Conservation (phyloP, 1,284 basidiomycete genomes). For the Boletellus deceptivus region DNA sequence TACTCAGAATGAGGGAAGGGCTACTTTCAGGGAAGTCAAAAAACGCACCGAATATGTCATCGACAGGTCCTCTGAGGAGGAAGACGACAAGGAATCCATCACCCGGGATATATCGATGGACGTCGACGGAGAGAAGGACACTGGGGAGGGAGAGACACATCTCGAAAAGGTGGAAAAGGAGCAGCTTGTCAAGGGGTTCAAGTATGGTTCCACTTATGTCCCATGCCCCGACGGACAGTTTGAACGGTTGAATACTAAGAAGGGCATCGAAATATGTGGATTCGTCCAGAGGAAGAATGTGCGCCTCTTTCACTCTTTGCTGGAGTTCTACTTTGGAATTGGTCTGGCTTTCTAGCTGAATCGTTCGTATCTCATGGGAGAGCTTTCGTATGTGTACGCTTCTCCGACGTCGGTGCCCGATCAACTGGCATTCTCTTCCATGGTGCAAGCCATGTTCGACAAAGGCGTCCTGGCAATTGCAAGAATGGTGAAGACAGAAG, state of each 20-base stretch:
- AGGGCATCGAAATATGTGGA: constrained; percentile 85
- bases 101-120: constrained; percentile 24
- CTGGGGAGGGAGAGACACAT: constrained; percentile 34
- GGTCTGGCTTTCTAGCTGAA: constrained; percentile 54
- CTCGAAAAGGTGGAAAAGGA: constrained; percentile 67
- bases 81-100: constrained; percentile 21
- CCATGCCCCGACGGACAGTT: constrained; percentile 84
- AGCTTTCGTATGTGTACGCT: constrained; percentile 87
- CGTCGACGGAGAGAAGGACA: constrained; percentile 30
- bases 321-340: background rate
- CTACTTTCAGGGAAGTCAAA: constrained; percentile 51
- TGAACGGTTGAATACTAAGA: constrained; percentile 64
- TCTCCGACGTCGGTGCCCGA: constrained; percentile 65
- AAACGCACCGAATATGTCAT: constrained; percentile 60
- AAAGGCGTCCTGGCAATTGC: constrained; percentile 73
- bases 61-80: constrained; percentile 39
- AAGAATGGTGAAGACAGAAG: constrained; percentile 74
- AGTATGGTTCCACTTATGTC: constrained; percentile 88
- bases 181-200: constrained; percentile 79
- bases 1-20: constrained; percentile 33
- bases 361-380: constrained; percentile 80
- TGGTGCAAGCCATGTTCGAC: constrained; percentile 78
- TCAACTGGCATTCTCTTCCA: constrained; percentile 83
- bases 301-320: constrained; percentile 23
- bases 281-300: constrained; percentile 75